A percentile compares a stretch with the other conserved stretches of the same genome.
phyloP scores from a whole-genome alignment of 2,329 filamentous ascomycete genomes.

The Phialemoniopsis sp. region DNA sequence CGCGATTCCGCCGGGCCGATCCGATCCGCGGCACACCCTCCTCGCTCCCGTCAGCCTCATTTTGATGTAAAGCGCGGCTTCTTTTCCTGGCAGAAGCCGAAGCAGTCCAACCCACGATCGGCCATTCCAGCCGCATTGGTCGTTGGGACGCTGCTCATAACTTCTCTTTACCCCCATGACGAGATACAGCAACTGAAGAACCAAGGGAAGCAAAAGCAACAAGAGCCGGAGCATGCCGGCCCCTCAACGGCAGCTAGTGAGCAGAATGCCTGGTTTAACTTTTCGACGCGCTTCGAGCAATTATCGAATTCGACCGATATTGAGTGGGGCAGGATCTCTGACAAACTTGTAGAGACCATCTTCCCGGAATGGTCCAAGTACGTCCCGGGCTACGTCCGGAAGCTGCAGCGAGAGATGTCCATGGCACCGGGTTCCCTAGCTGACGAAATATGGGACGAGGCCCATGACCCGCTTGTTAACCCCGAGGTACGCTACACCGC shows the following conservation, averaged over 20 bases:
- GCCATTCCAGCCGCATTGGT: no score
- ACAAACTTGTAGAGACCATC: constrained; percentile 64
- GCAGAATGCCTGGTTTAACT: constrained; percentile 40
- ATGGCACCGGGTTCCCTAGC: constrained; percentile 85
- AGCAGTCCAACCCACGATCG: no score
- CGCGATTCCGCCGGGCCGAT: no score
- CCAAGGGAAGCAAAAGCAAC: constrained; percentile 5
- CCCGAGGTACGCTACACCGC: constrained; percentile 85
- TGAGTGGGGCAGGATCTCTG: constrained; percentile 50
- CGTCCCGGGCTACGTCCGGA: constrained; percentile 72
- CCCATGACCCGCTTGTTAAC: constrained; percentile 76
- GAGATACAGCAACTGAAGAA: not conserved
- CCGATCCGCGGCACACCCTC: no score
- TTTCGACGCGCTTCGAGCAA: constrained; percentile 41
- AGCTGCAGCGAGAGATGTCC: constrained; percentile 83
- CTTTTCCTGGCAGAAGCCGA: no score
- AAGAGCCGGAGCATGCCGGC: constrained; percentile 4
- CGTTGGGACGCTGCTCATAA: no score
- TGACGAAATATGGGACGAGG: constrained; percentile 90
- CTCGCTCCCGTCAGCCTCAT: no score
- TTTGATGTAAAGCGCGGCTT: no score
- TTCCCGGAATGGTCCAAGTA: constrained; percentile 78
- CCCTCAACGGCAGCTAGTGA: constrained; percentile 7
- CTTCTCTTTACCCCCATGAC: no score
- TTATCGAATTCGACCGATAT: constrained; percentile 51